Percentiles rank a stretch among this genome's conserved stretches.
Conservation (phyloP, 1,284 basidiomycete genomes). For the Ustilago tritici region DNA sequence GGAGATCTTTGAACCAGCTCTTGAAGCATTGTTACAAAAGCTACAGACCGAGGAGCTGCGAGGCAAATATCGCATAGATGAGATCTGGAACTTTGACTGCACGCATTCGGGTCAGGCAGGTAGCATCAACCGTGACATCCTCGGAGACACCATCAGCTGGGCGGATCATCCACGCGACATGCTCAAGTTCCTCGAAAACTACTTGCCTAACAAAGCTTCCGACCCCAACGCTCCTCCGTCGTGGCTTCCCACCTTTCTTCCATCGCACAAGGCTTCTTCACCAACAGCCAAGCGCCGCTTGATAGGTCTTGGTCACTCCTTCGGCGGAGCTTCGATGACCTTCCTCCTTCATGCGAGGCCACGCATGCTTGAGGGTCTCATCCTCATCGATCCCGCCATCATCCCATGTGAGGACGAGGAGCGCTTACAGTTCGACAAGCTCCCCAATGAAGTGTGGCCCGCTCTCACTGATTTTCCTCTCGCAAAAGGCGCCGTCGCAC, state of each 20-base stretch:
- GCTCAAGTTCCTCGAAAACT: constrained; percentile 77
- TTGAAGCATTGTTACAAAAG: constrained; percentile 72
- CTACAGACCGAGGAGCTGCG: constrained; percentile 29
- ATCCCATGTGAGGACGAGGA: constrained; percentile 64
- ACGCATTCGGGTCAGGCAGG: constrained; percentile 82
- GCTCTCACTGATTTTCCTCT: constrained; percentile 53
- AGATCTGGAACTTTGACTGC: constrained; percentile 83
- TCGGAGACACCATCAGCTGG: constrained; percentile 78
- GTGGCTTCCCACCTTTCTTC: constrained; percentile 51
- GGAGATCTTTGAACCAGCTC: constrained; percentile 80
- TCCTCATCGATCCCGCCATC: constrained; percentile 85
- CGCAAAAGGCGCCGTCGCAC: constrained; percentile 74
- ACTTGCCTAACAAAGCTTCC: constrained; percentile 71
- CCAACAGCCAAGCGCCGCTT: constrained; percentile 68
- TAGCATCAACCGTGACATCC: constrained; percentile 75
- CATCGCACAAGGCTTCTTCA: constrained; percentile 26
- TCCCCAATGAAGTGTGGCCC: constrained; percentile 18
- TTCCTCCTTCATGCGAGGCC: constrained; percentile 78
- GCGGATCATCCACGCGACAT: constrained; percentile 79
- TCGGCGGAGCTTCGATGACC: constrained; percentile 68
- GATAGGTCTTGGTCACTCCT: constrained; percentile 82
- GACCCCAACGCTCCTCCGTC: constrained; percentile 12
- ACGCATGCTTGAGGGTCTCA: constrained; percentile 78
- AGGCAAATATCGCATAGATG: constrained; percentile 73
- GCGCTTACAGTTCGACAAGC: constrained; percentile 15